Base-by-base conservation (phyloP, 257 asterid species). In the Fraxinus cuspidata region DNA sequence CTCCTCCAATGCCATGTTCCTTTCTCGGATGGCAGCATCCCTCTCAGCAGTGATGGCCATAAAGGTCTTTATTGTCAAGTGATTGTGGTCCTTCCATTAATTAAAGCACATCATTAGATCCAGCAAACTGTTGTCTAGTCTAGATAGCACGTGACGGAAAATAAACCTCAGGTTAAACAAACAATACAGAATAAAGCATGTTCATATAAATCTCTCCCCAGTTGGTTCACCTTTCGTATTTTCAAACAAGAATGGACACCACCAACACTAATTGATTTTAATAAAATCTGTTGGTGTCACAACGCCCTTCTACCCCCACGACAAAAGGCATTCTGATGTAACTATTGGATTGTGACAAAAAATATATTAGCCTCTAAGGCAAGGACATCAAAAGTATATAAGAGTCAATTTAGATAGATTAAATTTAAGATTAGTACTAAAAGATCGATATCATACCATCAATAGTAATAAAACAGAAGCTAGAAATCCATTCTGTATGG, bases 1-100 rank as follows among this genome's bases (percentile, higher is more conserved):
- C 92, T 94, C 98, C 82, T 92, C 97, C 71, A 94, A 73, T n/a
- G 98, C 98, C 97, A 94, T 87, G 86, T 94, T 94, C 83, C 96
- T 87, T 80, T 94, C 98, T 32, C 91, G 88, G 79, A 94, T 92
- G 74, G 98, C 98, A 27, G 97, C 97, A 85, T 94, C 97, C 87
- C 97, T 88, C 87, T 92, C 97, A 29, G 97, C 92, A 88, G 87
- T 90, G 88, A 94, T 90, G 86, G 98, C 88, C 97, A 94, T 90
- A 79, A 86, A 94, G 78, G 97, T 92, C 89, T 87, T 90, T 84
- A 94, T 86, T 12, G 94, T 88, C 84, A 86, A 78, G 81, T 90
- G 91, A 84, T 88, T 89, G 84, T 87, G 94, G 80, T 92, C 96
- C 98, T 92, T 89, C 72, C 29, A 81, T 56, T 78, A 75, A 64